Evolutionary conservation across 441 rosid species (phyloP).

Genomic region (Eruca vesicaria): DNA sequence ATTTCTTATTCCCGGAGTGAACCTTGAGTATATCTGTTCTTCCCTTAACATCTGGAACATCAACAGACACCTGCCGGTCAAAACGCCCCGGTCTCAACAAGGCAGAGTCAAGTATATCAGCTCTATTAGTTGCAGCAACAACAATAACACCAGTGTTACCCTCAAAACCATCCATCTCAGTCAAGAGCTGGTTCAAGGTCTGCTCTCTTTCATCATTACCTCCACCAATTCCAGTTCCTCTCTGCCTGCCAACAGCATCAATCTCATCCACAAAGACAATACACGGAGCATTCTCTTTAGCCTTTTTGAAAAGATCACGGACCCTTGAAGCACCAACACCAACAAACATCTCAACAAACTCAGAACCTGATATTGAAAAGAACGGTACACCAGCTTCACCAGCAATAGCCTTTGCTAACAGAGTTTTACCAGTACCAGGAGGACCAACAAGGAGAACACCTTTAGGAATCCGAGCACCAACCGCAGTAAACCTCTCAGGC

Average conservation of each 20-base stretch:
- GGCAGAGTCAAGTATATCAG: conserved; percentile 92
- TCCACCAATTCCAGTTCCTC: conserved; percentile 96
- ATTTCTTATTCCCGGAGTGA: conserved; percentile 84
- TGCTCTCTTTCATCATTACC: conserved; percentile 97
- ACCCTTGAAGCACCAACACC: conserved; percentile 99
- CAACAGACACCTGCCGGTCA: conserved; percentile 94
- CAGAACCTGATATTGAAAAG: conserved; percentile 93
- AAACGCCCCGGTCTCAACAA: conserved; percentile 90
- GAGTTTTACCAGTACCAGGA: conserved; percentile 94
- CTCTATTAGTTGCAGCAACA: conserved; percentile 90
- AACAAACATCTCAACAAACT: conserved; percentile 97
- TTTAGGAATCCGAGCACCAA: conserved; percentile 93
- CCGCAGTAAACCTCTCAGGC: conserved; percentile 96
- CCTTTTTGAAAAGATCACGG: conserved; percentile 93
- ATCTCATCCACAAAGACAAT: conserved; percentile 96
- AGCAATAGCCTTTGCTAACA: conserved; percentile 92
- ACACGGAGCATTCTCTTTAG: conserved; percentile 93
- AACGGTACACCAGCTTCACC: conserved; percentile 98
- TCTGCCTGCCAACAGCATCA: conserved; percentile 91
- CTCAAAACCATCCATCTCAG: conserved; percentile 98
- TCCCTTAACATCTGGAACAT: conserved; percentile 88
- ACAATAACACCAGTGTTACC: conserved; percentile 92
- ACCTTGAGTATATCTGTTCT: conserved; percentile 92
- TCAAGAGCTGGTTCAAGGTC: conserved; percentile 88
- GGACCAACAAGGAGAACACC: conserved; percentile 97